Base-by-base conservation (phyloP, 75 land plant species). In the Picea sitchensis region DNA sequence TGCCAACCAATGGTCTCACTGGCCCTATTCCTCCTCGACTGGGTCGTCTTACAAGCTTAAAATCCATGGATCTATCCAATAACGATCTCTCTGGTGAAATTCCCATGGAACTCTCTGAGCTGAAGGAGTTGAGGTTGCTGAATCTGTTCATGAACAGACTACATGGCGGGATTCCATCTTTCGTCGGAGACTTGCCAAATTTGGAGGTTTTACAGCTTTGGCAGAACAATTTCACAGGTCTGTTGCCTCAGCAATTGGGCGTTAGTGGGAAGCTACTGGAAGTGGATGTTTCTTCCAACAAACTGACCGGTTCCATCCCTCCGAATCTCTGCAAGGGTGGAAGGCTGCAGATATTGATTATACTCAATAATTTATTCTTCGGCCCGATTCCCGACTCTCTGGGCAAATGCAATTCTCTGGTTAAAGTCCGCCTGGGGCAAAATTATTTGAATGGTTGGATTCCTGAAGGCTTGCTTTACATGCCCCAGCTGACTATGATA, bases 191-290 rank as follows among this genome's bases (percentile, higher is more conserved):
- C 14, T 80, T 93, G 36, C 90, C 89, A 1, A 74, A 88, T 64
- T 67, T 92, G 83, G 86, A 92, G 76, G 90, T 89, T 12, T 79
- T 94, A 4, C 67, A 51, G 56, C 87, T 94, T 34, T 94, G 95
- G 93, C 79, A 73, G 87, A 94, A 94, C 85, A 89, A 91, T 82
- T 88, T 94, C 82, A 91, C 91, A 17, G 92, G 93, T 41, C 62
- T 73, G 20, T n/a, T 76, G 34, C 77, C 77, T 15, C 68, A 65
- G 68, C 30, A 30, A 30, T 14, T 65, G 68, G 68, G 68, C 11
- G 13, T 21, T 9, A 65, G 63, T 12, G 80, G 74, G 14, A 44
- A 21, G 30, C 77, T 76, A 31, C 1, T 76, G 34, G 20, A 61
- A 17, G 65, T 76, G 72, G 74, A 71, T n/a, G 54, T 71, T 51